Conservation (phyloP, 2,329 filamentous ascomycete genomes). For the Colletotrichum musicola region DNA sequence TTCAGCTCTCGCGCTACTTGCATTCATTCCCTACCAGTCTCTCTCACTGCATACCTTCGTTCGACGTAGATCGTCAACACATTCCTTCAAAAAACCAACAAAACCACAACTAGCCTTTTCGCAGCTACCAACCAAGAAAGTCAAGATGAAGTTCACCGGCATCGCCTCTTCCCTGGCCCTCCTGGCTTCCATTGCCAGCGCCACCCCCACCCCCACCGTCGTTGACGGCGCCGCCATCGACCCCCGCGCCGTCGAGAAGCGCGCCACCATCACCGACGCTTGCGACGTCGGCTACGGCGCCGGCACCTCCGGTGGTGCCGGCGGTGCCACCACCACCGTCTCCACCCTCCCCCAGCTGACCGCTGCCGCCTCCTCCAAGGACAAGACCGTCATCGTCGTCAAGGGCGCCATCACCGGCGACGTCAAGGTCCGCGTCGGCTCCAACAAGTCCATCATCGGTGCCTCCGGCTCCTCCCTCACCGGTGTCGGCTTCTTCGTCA, state of each 20-base stretch:
- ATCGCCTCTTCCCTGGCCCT: slow-evolving; percentile 45
- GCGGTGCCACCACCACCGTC: slow-evolving; percentile 64
- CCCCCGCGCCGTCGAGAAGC: slow-evolving; percentile 44
- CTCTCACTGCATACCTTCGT: slow-evolving; percentile 32
- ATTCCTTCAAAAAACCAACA: slow-evolving; percentile 17
- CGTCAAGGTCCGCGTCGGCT: slow-evolving; percentile 55
- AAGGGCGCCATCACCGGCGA: slow-evolving; percentile 55
- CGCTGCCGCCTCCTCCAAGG: slow-evolving; percentile 59
- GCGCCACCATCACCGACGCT: slow-evolving; percentile 52
- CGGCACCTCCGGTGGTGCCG: slow-evolving; percentile 64
- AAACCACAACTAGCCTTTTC: slow-evolving; percentile 10
- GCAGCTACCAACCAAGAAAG: background rate
- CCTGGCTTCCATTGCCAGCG: slow-evolving; percentile 46
- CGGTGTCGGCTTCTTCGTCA: slow-evolving; percentile 66
- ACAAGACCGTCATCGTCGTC: slow-evolving; percentile 56
- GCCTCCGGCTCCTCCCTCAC: slow-evolving; percentile 52
- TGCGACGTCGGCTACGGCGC: slow-evolving; percentile 52
- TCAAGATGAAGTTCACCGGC: slow-evolving; percentile 49
- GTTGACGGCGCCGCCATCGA: slow-evolving; percentile 43
- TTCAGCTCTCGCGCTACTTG: slow-evolving; percentile 34
- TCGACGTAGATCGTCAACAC: slow-evolving; percentile 40
- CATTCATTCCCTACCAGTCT: slow-evolving; percentile 31
- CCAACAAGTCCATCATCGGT: slow-evolving; percentile 62
- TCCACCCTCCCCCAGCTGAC: slow-evolving; percentile 61
- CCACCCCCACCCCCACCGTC: slow-evolving; percentile 48